A percentile compares a stretch with the other conserved stretches of the same genome.
These are phyloP conservation scores for Verticillium alfalfae DNA, from an alignment of 2,329 filamentous ascomycete genomes.

Conservation along the genomic window DNA sequence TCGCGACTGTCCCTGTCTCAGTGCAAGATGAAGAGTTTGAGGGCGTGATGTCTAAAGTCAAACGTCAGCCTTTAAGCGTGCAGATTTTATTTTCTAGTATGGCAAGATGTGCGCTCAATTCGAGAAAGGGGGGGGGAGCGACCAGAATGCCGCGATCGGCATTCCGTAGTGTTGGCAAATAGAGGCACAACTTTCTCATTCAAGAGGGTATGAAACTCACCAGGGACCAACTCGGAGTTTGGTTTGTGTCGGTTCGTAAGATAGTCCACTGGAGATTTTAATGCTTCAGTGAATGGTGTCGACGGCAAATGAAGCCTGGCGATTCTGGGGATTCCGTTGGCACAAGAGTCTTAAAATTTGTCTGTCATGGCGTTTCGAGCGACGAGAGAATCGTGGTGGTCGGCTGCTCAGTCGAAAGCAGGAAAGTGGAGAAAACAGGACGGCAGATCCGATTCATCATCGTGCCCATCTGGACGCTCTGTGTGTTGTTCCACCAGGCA, in stretches of 20 bases:
- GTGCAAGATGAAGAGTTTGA: neutral
- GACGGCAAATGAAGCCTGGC: neutral
- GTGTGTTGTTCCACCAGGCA: neutral
- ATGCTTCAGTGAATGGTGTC: neutral
- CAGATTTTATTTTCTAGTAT: no score
- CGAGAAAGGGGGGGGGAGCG: no score
- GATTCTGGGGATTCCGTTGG: neutral
- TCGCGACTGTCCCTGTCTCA: neutral
- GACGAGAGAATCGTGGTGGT: constrained; percentile 3
- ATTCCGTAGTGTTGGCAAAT: no score
- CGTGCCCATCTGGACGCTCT: neutral
- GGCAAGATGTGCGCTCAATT: no score
- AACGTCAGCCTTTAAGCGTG: neutral
- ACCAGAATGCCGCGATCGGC: no score
- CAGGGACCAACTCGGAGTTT: no score
- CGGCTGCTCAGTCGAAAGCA: constrained; percentile 10
- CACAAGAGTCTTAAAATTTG: constrained; percentile 10
- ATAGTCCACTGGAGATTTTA: no score
- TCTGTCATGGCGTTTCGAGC: constrained; percentile 2
- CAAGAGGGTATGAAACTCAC: no score
- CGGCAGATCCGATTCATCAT: neutral
- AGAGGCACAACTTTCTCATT: no score
- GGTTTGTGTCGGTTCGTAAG: no score
- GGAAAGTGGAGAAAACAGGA: constrained; percentile 6
- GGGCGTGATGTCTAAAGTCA: neutral